phyloP scores from a whole-genome alignment of 225 moss, liverwort and hornwort species.

The Sphagnum contortum region DNA sequence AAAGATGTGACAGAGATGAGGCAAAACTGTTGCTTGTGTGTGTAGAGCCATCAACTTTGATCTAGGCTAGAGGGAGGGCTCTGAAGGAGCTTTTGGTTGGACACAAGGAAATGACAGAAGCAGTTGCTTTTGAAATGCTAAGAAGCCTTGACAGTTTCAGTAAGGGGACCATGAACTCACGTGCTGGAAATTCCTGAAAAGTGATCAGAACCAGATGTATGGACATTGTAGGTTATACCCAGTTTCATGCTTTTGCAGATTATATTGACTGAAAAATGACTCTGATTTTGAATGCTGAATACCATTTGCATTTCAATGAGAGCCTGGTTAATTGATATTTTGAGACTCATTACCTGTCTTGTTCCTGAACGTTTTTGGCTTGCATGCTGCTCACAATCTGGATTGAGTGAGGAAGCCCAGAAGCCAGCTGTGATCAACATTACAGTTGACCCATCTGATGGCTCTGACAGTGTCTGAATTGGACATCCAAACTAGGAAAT shows the following conservation, averaged over 20 bases:
- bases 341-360: too few relatives aligned
- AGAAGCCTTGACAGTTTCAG: constrained; percentile 90
- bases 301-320: too few relatives aligned
- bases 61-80: constrained; percentile 25
- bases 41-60: constrained; percentile 45
- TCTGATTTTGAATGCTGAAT: too few relatives aligned
- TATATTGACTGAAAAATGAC: too few relatives aligned
- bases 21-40: constrained; percentile 37
- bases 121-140: constrained; percentile 63
- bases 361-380: too few relatives aligned
- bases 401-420: constrained; percentile 61
- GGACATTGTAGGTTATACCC: too few relatives aligned
- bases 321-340: too few relatives aligned
- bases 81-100: constrained; percentile 35
- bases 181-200: constrained; percentile 43
- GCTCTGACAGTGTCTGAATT: constrained; percentile 97
- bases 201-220: too few relatives aligned
- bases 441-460: constrained; percentile 83
- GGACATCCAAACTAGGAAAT: constrained; percentile 64
- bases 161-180: constrained; percentile 84
- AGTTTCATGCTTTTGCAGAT: too few relatives aligned
- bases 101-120: constrained; percentile 28
- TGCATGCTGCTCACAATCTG: constrained; percentile 23
- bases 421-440: constrained; percentile 91
- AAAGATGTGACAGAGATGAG: constrained; percentile 67